Conservation (phyloP, 2,329 filamentous ascomycete genomes). For the Penicillium sp. region DNA sequence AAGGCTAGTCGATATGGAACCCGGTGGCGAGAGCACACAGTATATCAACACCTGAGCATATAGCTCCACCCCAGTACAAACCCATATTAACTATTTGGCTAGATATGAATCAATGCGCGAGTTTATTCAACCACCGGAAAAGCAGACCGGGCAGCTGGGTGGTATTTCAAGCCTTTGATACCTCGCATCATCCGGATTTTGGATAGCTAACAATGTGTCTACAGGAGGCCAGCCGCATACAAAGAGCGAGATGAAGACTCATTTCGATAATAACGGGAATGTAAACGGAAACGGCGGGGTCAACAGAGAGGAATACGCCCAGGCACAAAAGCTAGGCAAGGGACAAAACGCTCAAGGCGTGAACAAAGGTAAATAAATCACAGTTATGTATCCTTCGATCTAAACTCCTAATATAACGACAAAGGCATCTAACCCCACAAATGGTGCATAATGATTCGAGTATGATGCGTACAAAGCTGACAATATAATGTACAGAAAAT, state of each 20-base stretch:
- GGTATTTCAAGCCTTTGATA: conserved; percentile 43
- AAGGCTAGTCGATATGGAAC: conserved; percentile 64
- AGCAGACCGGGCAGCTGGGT: conserved; percentile 63
- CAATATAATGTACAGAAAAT: conserved; percentile 50
- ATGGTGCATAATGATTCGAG: conserved; percentile 12
- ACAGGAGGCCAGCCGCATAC: conserved; percentile 39
- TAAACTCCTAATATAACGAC: conserved; percentile 39
- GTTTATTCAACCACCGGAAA: conserved; percentile 57
- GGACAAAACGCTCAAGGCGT: conserved; percentile 53
- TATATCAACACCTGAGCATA: conserved; percentile 42
- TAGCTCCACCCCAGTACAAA: neutral
- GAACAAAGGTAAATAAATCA: conserved; percentile 44
- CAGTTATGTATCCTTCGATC: conserved; percentile 31
- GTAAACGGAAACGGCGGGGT: conserved; percentile 47
- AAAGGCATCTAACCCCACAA: conserved; percentile 19
- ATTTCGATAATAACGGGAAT: conserved; percentile 46
- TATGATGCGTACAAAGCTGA: conserved; percentile 41
- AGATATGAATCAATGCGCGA: conserved; percentile 65
- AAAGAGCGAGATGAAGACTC: conserved; percentile 39
- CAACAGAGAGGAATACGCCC: conserved; percentile 58
- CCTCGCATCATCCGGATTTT: neutral
- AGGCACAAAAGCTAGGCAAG: conserved; percentile 61
- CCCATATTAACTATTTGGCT: neutral
- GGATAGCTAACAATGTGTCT: conserved; percentile 19
- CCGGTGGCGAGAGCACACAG: conserved; percentile 66